Evolutionary conservation across 164 flowering plant species (phyloP), one percentile per base, ranked within the genome.

Genomic region (Dillenia suffruticosa): DNA sequence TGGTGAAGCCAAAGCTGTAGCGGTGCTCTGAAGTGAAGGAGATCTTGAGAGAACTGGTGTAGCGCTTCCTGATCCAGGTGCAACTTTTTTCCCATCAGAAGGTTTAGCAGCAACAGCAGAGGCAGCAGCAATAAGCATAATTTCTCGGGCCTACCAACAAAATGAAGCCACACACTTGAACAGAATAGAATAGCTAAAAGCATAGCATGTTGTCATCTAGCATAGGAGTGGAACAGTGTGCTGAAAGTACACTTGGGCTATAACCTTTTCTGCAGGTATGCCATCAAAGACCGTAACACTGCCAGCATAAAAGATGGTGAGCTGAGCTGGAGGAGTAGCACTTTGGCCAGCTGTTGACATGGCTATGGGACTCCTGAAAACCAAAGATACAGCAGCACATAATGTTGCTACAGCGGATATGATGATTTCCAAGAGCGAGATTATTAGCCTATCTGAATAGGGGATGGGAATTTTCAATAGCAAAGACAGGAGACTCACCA

Each of bases 251-350:
- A 46, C 10, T 12, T 16, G 46, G 19, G 50, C 69, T 13, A 14
- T 13, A 14, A 81, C 84, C 80, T 78, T 81, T 46, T 77, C 84
- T 12, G 68, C 63, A 17, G 84, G 71, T 65, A 81, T 50, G 57
- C 66, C 71, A 61, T 81, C 82, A 52, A 71, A 81, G 9, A 81
- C 80, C n/a, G 46, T 46, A 32, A 81, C 78, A 32, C 60, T 67
- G 65, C 84, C 84, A 51, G 74, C 72, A 64, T 73, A 81, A 68
- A 81, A 81, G 59, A 81, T 81, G 50, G 84, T 81, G 24, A 81
- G 78, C 64, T 76, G 82, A 59, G 70, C 72, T 56, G 57, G 56
- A 51, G 65, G 56, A 47, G 59, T 43, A 5, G 70, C 46, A n/a
- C 40, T 32, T 32, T 32, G 40, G 40, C 6, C 40, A 32, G 40